Base-by-base conservation (phyloP, 345 rosid genomes). In the Camelina sativa region DNA sequence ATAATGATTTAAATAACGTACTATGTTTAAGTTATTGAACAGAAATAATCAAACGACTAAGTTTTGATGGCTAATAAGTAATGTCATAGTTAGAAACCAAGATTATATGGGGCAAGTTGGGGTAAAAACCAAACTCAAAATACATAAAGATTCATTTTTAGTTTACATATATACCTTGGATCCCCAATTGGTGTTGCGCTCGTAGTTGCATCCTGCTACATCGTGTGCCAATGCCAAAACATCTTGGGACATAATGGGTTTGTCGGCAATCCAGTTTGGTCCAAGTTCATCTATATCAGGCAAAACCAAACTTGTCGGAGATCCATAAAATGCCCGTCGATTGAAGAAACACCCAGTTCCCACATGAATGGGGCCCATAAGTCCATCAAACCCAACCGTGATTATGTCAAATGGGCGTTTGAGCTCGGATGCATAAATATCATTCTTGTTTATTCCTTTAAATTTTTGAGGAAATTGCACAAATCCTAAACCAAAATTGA, bases 381-480 rank as follows among this genome's bases (percentile, higher is more conserved):
- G 40, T 2, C 90, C 90, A 62, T 82, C 90, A 10, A 78, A 60
- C 2, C 97, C 92, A 40, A 65, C 3, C 0, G 78, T 62, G 43
- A 83, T 82, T 22, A 86, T 78, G 1, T 35, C 38, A 50, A 79
- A 89, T 12, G 80, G 0, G 6, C 78, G 69, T 68, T 72, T 82
- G 30, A n/a, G 69, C 23, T 79, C 89, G 2, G 75, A 67, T 37
- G 66, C 79, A 37, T 91, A 89, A 3, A 80, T 83, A 35, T 91
- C 97, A 48, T 78, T 69, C 35, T 73, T 72, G 79, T 73, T 84
- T 53, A 86, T 40, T 28, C 85, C 85, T 17, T 64, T 76, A 72
- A 71, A 89, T 3, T 76, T 76, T 19, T 91, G 97, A 38, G 97
- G 93, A 25, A 91, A 87, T 35, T 91, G 97, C 48, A 91, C 56